A percentile compares a stretch with the other conserved stretches of the same genome.
Conservation (phyloP, 208 protist species). For the Acanthamoeba castellanii region DNA sequence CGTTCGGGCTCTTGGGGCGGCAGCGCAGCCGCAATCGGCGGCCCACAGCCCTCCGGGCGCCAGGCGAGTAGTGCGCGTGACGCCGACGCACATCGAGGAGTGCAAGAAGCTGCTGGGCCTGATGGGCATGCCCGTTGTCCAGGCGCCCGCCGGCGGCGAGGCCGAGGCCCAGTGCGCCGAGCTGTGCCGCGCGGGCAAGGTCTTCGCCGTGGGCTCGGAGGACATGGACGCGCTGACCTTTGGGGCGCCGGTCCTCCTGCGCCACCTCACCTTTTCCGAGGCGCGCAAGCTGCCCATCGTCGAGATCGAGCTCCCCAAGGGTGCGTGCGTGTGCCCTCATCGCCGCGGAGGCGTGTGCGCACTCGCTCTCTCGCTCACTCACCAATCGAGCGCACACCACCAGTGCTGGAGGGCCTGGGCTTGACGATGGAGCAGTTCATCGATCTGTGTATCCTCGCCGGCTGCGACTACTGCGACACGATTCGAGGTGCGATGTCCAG, state of each 20-base stretch:
- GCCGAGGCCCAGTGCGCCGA: conserved; percentile 99
- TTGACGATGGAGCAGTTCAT: conserved; percentile 84
- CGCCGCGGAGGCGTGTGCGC: too few relatives aligned
- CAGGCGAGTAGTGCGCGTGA: conserved; percentile 89
- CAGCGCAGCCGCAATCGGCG: background rate
- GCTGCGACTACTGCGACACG: conserved; percentile 99
- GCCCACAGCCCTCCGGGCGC: conserved; percentile 93
- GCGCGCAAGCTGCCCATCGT: conserved; percentile 96
- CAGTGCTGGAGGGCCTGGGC: conserved; percentile 81
- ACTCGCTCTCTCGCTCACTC: too few relatives aligned
- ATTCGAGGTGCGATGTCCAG: conserved; percentile 90
- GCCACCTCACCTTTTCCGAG: conserved; percentile 96
- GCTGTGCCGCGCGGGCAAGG: conserved; percentile 95
- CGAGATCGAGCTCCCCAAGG: conserved; percentile 94
- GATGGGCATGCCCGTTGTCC: conserved; percentile 97
- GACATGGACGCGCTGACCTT: conserved; percentile 99
- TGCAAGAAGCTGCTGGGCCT: conserved; percentile 97
- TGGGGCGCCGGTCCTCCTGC: conserved; percentile 95
- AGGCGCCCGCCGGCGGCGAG: conserved; percentile 95
- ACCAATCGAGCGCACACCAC: too few relatives aligned
- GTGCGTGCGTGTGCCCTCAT: background rate
- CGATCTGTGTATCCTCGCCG: conserved; percentile 95
- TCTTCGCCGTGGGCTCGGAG: conserved; percentile 98
- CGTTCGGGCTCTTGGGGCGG: background rate
- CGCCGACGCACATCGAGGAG: conserved; percentile 82